A percentile compares a stretch with the other conserved stretches of the same genome.
These are phyloP conservation scores for Strigomonas culicis DNA, from an alignment of 208 protist genomes.

Conservation along the genomic window DNA sequence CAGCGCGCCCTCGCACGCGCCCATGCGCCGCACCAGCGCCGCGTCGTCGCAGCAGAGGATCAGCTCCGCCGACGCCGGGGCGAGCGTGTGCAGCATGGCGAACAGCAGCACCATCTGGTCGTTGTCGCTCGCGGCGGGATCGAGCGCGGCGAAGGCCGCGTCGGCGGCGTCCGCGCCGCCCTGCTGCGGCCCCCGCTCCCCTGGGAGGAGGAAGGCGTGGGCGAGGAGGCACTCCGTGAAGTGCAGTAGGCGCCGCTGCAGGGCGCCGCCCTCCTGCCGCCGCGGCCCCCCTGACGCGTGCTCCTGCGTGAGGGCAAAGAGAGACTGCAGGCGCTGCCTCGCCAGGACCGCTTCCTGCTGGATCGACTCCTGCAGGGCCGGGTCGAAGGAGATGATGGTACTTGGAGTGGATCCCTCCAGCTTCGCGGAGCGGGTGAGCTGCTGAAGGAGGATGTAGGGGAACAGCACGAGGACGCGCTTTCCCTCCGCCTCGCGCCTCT, in stretches of 20 bases:
- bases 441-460: constrained; percentile 51
- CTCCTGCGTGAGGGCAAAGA: background rate
- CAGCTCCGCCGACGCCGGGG: constrained; percentile 21
- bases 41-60: constrained; percentile 72
- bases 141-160: constrained; percentile 10
- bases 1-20: background rate
- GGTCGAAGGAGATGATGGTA: constrained; percentile 42
- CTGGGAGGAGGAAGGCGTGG: background rate
- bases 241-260: constrained; percentile 51
- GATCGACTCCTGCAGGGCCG: constrained; percentile 45
- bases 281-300: background rate
- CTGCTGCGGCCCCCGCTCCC: constrained; percentile 11
- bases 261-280: background rate
- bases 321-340: constrained; percentile 56
- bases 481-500: background rate
- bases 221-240: constrained; percentile 78
- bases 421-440: constrained; percentile 54
- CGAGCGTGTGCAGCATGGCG: constrained; percentile 58
- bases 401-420: constrained; percentile 14
- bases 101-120: constrained; percentile 68
- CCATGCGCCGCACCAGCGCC: constrained; percentile 22
- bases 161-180: too few relatives aligned
- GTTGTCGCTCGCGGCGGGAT: constrained; percentile 45
- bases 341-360: constrained; percentile 52
- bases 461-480: constrained; percentile 44